Percentiles rank a stretch among this genome's conserved stretches.
Conservation (phyloP, 192 early-diverging fungal species). For the Backusella liffmaniae region DNA sequence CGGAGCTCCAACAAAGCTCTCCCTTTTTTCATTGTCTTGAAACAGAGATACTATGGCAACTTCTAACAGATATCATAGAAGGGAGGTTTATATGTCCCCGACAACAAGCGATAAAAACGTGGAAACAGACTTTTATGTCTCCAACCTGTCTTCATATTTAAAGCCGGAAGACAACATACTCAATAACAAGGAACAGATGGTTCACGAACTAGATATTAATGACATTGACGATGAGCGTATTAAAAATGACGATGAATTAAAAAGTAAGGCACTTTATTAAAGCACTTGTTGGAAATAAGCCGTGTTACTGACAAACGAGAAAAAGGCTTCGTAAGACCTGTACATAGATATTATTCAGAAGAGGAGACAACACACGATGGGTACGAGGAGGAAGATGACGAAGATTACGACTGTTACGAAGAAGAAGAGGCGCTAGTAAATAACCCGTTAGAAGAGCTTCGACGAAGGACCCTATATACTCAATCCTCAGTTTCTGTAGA, state of each 20-base stretch:
- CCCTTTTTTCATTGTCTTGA: background rate
- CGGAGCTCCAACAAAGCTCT: background rate
- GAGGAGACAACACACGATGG: background rate
- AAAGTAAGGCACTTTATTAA: background rate
- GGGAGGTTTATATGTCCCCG: background rate
- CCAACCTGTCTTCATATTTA: background rate
- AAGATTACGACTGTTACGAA: background rate
- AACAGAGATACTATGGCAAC: background rate
- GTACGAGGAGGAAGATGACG: background rate
- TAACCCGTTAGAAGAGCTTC: background rate
- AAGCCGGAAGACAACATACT: background rate
- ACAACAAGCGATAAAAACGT: conserved; percentile 7
- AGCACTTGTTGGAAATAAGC: too few species aligned
- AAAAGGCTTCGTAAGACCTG: background rate
- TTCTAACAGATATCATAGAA: background rate
- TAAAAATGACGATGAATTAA: conserved; percentile 4
- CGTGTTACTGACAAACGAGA: too few species aligned
- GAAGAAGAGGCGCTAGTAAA: conserved; percentile 4
- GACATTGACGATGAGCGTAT: conserved; percentile 3
- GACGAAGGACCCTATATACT: background rate
- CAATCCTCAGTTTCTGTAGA: background rate
- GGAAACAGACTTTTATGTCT: background rate
- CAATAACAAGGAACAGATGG: background rate
- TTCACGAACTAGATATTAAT: background rate
- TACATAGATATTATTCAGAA: background rate